Conservation (phyloP, 78 protist species). For the Neovahlkampfia damariscottae region DNA sequence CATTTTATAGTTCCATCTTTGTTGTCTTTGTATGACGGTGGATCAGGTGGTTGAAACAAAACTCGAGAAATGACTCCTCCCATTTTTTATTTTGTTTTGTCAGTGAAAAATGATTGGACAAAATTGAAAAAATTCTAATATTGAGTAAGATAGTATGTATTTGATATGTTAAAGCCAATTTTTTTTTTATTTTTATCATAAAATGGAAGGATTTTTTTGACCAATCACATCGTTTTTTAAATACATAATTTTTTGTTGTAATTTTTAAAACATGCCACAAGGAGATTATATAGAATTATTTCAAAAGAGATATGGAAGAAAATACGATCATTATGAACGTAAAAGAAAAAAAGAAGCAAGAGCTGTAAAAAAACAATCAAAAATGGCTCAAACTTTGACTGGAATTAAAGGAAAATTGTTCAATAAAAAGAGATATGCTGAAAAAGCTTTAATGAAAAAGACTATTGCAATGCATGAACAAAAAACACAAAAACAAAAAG, state of each 20-base stretch:
- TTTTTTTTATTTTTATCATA: too few species aligned
- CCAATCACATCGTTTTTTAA: too few species aligned
- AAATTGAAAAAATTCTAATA: too few species aligned
- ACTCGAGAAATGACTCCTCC: background rate
- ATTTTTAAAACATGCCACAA: too few species aligned
- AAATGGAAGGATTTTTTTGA: too few species aligned
- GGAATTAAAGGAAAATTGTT: conserved; percentile 89
- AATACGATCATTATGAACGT: conserved; percentile 82
- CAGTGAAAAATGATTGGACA: too few species aligned
- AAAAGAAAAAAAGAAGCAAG: conserved; percentile 92
- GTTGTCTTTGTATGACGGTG: background rate
- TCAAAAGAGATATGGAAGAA: conserved; percentile 86
- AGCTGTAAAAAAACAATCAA: conserved; percentile 60
- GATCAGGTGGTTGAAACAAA: background rate
- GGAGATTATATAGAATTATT: conserved; percentile 86
- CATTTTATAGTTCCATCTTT: too few species aligned
- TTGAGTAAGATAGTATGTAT: too few species aligned
- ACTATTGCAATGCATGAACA: conserved; percentile 86
- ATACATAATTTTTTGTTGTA: too few species aligned
- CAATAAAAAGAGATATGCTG: conserved; percentile 80
- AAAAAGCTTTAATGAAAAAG: conserved; percentile 91
- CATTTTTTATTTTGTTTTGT: too few species aligned
- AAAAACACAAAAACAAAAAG: conserved; percentile 56
- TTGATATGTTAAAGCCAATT: too few species aligned
- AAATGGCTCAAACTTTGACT: conserved; percentile 66